Conservation (phyloP, 2,329 filamentous ascomycete species). For the Fusarium sp. region DNA sequence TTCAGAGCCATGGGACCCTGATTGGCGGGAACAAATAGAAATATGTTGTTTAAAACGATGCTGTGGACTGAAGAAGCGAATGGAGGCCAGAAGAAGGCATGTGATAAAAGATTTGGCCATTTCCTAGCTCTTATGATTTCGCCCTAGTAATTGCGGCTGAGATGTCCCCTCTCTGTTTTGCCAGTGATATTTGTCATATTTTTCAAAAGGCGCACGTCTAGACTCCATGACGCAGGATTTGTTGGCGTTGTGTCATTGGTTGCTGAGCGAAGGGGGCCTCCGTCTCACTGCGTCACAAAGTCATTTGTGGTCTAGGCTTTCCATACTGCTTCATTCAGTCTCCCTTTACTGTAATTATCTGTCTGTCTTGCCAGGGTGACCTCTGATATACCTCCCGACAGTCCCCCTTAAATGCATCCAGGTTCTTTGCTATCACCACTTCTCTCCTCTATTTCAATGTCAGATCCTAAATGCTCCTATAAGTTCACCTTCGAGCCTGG, state of each 20-base stretch:
- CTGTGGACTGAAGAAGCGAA: background rate
- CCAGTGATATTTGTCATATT: too few species aligned
- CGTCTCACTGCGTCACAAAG: background rate
- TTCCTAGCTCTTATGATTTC: background rate
- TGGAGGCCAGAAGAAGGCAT: background rate
- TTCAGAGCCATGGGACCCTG: background rate
- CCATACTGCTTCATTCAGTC: background rate
- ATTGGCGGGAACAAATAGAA: rapidly evolving
- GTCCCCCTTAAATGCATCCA: background rate
- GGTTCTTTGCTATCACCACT: background rate
- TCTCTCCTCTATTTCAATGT: background rate
- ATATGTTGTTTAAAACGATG: rapidly evolving
- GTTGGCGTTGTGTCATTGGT: background rate
- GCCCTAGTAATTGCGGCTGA: background rate
- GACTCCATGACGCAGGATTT: background rate
- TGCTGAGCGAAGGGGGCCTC: background rate
- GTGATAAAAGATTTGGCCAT: too few species aligned
- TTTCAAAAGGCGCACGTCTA: too few species aligned
- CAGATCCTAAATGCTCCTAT: background rate
- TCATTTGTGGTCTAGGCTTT: background rate
- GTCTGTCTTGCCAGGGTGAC: background rate
- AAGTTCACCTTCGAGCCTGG: background rate
- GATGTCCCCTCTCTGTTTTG: rapidly evolving
- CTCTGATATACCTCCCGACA: background rate
- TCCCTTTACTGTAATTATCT: background rate